Percentiles rank a stretch among this genome's conserved stretches.
phyloP scores from a whole-genome alignment of 805 yeast species.

The Ogataea chonburiensis region DNA sequence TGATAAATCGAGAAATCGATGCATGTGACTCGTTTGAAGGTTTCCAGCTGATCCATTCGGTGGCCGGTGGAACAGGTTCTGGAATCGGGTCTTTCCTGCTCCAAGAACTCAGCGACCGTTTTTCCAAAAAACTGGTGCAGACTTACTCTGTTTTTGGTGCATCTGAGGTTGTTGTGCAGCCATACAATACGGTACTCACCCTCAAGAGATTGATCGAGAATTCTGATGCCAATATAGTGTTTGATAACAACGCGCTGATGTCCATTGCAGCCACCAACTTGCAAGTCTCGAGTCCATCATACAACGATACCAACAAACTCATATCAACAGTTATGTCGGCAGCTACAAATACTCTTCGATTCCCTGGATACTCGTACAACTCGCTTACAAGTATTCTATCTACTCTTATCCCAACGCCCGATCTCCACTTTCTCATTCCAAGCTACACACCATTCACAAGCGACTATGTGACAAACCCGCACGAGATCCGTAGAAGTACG shows the following conservation, averaged over 20 bases:
- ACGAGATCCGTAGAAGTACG: slow-evolving; percentile 63
- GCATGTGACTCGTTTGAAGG: slow-evolving; percentile 87
- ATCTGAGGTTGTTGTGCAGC: slow-evolving; percentile 97
- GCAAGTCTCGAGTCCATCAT: slow-evolving; percentile 59
- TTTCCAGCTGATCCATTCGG: slow-evolving; percentile 88
- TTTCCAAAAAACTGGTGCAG: slow-evolving; percentile 75
- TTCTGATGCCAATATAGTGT: slow-evolving; percentile 85
- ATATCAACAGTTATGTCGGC: slow-evolving; percentile 84
- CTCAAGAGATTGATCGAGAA: slow-evolving; percentile 76
- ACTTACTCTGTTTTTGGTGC: slow-evolving; percentile 87
- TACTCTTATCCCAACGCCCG: slow-evolving; percentile 82
- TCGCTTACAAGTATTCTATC: slow-evolving; percentile 80
- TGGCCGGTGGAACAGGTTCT: slow-evolving; percentile 98
- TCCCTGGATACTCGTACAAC: slow-evolving; percentile 89
- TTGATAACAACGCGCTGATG: slow-evolving; percentile 84
- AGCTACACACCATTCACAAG: slow-evolving; percentile 76
- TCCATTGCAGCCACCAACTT: slow-evolving; percentile 65
- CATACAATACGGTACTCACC: slow-evolving; percentile 86
- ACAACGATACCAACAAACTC: slow-evolving; percentile 77
- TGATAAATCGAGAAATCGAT: slow-evolving; percentile 87
- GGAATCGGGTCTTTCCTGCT: slow-evolving; percentile 86
- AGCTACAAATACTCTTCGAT: slow-evolving; percentile 81
- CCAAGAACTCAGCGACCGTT: slow-evolving; percentile 77
- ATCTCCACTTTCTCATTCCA: slow-evolving; percentile 70
- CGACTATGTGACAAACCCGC: slow-evolving; percentile 56